A percentile compares a stretch with the other conserved stretches of the same genome.
Evolutionary conservation across 2,329 filamentous ascomycete genomes (phyloP).

Genomic region (Emydomyces testavorans): DNA sequence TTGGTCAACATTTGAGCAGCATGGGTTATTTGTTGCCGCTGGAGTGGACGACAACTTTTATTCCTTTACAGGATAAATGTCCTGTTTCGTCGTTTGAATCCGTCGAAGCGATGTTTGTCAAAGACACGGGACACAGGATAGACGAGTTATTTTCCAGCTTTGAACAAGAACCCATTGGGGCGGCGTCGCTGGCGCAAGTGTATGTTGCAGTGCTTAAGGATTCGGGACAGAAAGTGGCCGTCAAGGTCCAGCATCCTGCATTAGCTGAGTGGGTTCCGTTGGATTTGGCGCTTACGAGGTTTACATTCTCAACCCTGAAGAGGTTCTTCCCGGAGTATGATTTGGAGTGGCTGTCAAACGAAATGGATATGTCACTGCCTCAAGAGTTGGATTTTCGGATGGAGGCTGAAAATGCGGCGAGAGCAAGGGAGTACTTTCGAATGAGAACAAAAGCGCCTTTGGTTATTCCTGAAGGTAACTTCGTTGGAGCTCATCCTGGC

Average conservation of each 20-base stretch:
- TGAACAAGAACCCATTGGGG: conserved; percentile 67
- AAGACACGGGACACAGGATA: conserved; percentile 68
- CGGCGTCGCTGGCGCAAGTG: conserved; percentile 88
- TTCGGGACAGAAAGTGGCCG: conserved; percentile 75
- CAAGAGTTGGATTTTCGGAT: conserved; percentile 81
- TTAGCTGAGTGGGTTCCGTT: conserved; percentile 82
- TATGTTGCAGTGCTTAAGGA: conserved; percentile 76
- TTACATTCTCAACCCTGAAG: conserved; percentile 82
- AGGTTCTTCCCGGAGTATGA: conserved; percentile 96
- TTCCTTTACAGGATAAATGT: conserved; percentile 90
- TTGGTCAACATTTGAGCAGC: conserved; percentile 89
- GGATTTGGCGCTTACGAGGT: conserved; percentile 73
- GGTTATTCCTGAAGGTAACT: conserved; percentile 59
- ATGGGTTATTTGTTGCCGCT: conserved; percentile 86
- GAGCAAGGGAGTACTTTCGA: conserved; percentile 70
- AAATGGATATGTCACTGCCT: conserved; percentile 84
- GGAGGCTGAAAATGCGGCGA: conserved; percentile 73
- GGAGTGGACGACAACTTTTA: conserved; percentile 93
- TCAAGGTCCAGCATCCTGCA: conserved; percentile 90
- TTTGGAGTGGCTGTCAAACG: conserved; percentile 83
- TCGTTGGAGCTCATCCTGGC: not conserved
- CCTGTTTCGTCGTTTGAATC: conserved; percentile 82
- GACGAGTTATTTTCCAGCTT: conserved; percentile 82
- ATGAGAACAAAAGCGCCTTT: conserved; percentile 63
- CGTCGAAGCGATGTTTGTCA: conserved; percentile 72